A percentile compares a stretch with the other conserved stretches of the same genome.
These are phyloP conservation scores for Dendrothele bispora DNA, from an alignment of 768 basidiomycete species.

Conservation along the genomic window DNA sequence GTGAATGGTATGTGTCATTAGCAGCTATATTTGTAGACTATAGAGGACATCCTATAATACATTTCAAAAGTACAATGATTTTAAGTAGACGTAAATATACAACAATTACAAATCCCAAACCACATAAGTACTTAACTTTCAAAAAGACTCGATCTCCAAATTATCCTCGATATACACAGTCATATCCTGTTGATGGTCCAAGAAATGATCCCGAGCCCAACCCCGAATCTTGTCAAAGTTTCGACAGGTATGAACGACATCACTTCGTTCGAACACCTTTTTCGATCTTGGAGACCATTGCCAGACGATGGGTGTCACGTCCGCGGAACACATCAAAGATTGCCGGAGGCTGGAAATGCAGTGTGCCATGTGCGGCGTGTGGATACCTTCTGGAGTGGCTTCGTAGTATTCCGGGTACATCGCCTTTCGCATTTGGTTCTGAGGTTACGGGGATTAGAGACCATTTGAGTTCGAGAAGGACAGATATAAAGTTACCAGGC, in stretches of 20 bases:
- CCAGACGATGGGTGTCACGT: slow-evolving; percentile 24
- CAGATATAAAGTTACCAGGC: slow-evolving; percentile 14
- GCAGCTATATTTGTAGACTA: neutral
- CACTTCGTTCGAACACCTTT: slow-evolving; percentile 16
- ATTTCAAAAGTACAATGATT: neutral
- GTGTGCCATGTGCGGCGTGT: slow-evolving; percentile 21
- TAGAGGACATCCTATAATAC: neutral
- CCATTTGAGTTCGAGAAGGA: neutral
- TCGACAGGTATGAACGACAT: slow-evolving; percentile 24
- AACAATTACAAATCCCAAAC: neutral
- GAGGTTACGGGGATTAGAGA: neutral
- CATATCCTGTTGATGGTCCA: slow-evolving; percentile 14
- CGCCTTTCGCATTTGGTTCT: slow-evolving; percentile 22
- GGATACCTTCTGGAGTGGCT: slow-evolving; percentile 15
- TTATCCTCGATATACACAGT: slow-evolving; percentile 22
- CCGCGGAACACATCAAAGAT: slow-evolving; percentile 21
- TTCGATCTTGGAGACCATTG: slow-evolving; percentile 21
- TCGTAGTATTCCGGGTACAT: slow-evolving; percentile 21
- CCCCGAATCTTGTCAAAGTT: slow-evolving; percentile 5
- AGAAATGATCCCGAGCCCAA: slow-evolving; percentile 6
- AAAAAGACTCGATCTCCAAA: neutral
- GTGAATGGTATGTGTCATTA: neutral
- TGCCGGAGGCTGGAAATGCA: slow-evolving; percentile 22
- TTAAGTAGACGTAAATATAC: neutral
- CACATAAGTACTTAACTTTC: neutral